A percentile compares a stretch with the other conserved stretches of the same genome.
These are phyloP conservation scores for Exophiala lecanii-corni DNA, from an alignment of 2,329 filamentous ascomycete genomes.

Conservation along the genomic window DNA sequence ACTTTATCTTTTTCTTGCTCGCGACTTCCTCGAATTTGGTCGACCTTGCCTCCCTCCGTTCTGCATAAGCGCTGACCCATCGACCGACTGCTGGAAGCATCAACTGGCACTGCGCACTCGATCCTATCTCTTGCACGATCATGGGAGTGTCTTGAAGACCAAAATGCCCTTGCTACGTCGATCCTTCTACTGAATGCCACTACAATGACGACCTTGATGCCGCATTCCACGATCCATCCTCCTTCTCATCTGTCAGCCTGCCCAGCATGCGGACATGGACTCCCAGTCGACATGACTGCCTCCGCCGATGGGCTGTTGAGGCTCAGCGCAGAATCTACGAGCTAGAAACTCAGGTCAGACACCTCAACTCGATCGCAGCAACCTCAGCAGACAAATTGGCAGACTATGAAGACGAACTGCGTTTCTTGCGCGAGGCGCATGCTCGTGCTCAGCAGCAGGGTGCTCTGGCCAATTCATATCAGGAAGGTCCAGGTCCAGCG, in stretches of 20 bases:
- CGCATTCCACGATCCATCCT: constrained; percentile 2
- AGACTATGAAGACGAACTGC: constrained; percentile 61
- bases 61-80: too few species aligned
- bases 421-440: constrained; percentile 38
- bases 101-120: too few species aligned
- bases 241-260: constrained; percentile 25
- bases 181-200: constrained; percentile 3
- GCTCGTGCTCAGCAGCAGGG: constrained; percentile 17
- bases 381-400: constrained; percentile 53
- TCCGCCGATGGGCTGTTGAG: constrained; percentile 26
- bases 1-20: too few species aligned
- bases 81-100: too few species aligned
- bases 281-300: constrained; percentile 22
- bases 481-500: constrained; percentile 9
- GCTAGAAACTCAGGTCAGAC: constrained; percentile 51
- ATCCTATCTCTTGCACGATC: constrained; percentile 8
- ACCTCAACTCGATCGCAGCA: constrained; percentile 49
- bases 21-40: too few species aligned
- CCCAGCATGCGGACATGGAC: constrained; percentile 37
- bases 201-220: constrained; percentile 7
- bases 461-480: constrained; percentile 2
- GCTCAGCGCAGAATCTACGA: constrained; percentile 44
- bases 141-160: constrained; percentile 3
- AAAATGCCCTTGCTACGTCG: constrained; percentile 1
- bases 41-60: too few species aligned